Conservation (phyloP, 352 stramenopile genomes). For the Phytophthora sp. region DNA sequence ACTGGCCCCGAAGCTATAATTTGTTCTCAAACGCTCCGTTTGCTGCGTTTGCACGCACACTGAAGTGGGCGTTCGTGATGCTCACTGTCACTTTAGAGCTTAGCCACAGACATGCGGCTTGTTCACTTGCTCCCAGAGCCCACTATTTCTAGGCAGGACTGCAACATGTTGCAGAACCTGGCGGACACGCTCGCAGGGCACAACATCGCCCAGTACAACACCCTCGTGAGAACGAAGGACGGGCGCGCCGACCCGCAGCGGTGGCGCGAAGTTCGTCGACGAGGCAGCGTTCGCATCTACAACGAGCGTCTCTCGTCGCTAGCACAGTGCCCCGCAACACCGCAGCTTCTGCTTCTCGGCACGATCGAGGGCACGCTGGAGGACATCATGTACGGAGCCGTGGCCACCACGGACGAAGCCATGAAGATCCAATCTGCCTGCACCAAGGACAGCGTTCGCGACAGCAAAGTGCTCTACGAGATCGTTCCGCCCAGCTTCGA, state of each 20-base stretch:
- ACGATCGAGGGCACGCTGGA: conserved; percentile 49
- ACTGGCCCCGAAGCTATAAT: conserved; percentile 21
- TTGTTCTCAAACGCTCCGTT: conserved; percentile 34
- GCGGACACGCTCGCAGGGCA: conserved; percentile 46
- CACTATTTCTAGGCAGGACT: conserved; percentile 38
- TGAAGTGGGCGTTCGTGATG: conserved; percentile 2
- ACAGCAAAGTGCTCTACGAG: conserved; percentile 57
- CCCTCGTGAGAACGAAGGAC: conserved; percentile 49
- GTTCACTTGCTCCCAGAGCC: conserved; percentile 37
- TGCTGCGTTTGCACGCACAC: conserved; percentile 25
- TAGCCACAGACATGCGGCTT: conserved; percentile 27
- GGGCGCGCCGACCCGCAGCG: conserved; percentile 38
- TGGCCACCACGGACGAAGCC: conserved; percentile 46
- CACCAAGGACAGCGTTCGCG: conserved; percentile 48
- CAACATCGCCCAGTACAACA: conserved; percentile 63
- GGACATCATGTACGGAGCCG: conserved; percentile 53
- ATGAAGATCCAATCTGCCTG: conserved; percentile 59
- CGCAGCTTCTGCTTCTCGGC: conserved; percentile 47
- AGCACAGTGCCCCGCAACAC: conserved; percentile 30
- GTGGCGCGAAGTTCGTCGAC: conserved; percentile 46
- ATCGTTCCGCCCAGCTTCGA: conserved; percentile 54
- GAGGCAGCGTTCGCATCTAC: conserved; percentile 42
- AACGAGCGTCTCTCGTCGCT: conserved; percentile 26
- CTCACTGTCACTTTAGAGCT: conserved; percentile 22
- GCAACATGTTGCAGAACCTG: conserved; percentile 38